Base-by-base conservation (phyloP, 345 rosid genomes). In the Lumnitzera racemosa region DNA sequence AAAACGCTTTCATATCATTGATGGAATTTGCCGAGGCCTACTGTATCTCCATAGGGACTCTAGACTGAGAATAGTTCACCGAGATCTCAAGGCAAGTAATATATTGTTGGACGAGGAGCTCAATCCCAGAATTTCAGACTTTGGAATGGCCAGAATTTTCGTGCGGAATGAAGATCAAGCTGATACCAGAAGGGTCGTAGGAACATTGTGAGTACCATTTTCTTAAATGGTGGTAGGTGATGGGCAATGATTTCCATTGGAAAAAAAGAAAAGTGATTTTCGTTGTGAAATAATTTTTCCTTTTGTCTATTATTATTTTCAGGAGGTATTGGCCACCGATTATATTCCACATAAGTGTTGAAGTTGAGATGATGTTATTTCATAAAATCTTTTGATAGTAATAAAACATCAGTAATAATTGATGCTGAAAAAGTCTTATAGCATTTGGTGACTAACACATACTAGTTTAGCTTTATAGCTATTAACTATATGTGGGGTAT, bases 31-130 rank as follows among this genome's bases (percentile, higher is more conserved):
- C 58, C 67, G 83, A 75, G 84, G 81, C 13, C 78, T 77, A 7
- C 16, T 75, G 29, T 77, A 77, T 56, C 78, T 82, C 43, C 83
- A 82, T n/a, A 52, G 72, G 49, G 88, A 82, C 55, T 82, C 88
- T 3, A 77, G 81, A 62, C 64, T 82, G 14, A 62, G 61, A 27
- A 77, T 82, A 56, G 80, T 77, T 43, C 87, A 79, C 43, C 63
- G 84, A 49, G 87, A 82, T 73, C 56, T 82, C 4, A 82, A 76
- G 70, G 63, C 74, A 1, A 69, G 85, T 54, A 80, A 80, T 58
- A 73, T 83, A 49, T 69, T 83, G 62, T 70, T 83, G 47, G 88
- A 83, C 61, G 74, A 83, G 51, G 66, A 74, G 47, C 41, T 78
- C 14, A 78, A 78, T 31, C 81, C 85, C 0, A 83, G 70, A 12